Percentiles rank a stretch among this genome's conserved stretches.
These are phyloP conservation scores for Hanseniaspora lachancei DNA, from an alignment of 805 yeast species.

Conservation along the genomic window DNA sequence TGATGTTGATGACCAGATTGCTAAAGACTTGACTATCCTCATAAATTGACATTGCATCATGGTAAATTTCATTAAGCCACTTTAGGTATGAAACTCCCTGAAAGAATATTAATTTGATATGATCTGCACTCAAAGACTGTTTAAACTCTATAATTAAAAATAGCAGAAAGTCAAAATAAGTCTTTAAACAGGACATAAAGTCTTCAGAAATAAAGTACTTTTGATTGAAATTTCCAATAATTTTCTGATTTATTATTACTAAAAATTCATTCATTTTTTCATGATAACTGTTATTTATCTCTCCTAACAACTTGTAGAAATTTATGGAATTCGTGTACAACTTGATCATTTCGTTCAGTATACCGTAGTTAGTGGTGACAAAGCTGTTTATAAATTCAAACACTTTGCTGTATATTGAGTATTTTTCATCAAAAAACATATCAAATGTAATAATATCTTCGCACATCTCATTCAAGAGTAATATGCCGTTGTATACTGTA, in stretches of 20 bases:
- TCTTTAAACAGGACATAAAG: neutral
- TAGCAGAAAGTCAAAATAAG: slow-evolving; percentile 27
- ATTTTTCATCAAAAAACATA: slow-evolving; percentile 57
- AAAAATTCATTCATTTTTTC: neutral
- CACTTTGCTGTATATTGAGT: slow-evolving; percentile 45
- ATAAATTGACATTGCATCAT: slow-evolving; percentile 9
- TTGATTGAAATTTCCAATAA: neutral
- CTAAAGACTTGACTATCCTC: slow-evolving; percentile 10
- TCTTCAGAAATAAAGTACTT: neutral
- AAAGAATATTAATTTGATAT: neutral
- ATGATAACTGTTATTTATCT: neutral
- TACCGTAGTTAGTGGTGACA: slow-evolving; percentile 18
- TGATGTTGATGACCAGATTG: neutral
- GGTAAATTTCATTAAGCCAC: slow-evolving; percentile 14
- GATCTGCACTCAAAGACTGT: neutral
- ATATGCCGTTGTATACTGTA: slow-evolving; percentile 33
- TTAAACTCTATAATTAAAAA: slow-evolving; percentile 22
- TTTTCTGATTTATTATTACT: neutral
- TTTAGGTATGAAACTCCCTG: slow-evolving; percentile 13
- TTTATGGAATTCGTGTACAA: slow-evolving; percentile 3
- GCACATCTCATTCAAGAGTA: slow-evolving; percentile 60
- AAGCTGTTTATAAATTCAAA: slow-evolving; percentile 38
- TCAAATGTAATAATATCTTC: slow-evolving; percentile 79
- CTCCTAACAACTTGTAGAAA: neutral
- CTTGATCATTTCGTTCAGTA: slow-evolving; percentile 12